These are phyloP conservation scores for Colletotrichum euphorbiae DNA, from an alignment of 2,329 filamentous ascomycete species.

Conservation along the genomic window DNA sequence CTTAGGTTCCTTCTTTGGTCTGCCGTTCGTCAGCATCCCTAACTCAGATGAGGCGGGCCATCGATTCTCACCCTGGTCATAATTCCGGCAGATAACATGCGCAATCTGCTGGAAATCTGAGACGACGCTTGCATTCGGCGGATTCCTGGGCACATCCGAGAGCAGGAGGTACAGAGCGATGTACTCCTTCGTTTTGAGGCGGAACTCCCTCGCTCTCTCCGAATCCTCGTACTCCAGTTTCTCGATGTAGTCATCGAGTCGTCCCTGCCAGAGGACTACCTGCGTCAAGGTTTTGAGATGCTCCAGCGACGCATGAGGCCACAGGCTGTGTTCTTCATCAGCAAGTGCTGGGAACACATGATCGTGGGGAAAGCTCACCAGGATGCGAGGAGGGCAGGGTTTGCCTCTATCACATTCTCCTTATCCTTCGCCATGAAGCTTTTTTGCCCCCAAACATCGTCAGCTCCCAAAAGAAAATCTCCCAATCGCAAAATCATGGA, in stretches of 20 bases:
- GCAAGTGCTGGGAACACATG: conserved; percentile 2
- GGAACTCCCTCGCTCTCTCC: conserved; percentile 22
- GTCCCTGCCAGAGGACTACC: conserved; percentile 38
- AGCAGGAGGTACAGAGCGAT: conserved; percentile 25
- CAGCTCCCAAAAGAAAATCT: background rate
- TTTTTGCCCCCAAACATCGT: background rate
- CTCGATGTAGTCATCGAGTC: conserved; percentile 38
- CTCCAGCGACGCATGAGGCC: conserved; percentile 21
- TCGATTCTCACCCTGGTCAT: conserved; percentile 20
- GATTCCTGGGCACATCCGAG: conserved; percentile 3
- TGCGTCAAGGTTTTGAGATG: conserved; percentile 19
- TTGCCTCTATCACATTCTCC: conserved; percentile 24
- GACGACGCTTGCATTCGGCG: background rate
- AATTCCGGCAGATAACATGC: conserved; percentile 22
- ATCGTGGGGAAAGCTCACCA: conserved; percentile 7
- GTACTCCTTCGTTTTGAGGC: conserved; percentile 25
- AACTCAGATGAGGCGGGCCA: background rate
- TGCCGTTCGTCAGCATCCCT: background rate
- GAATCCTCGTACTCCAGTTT: conserved; percentile 20
- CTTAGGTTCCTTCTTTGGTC: conserved; percentile 25
- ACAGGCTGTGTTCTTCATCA: conserved; percentile 30
- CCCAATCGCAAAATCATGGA: background rate
- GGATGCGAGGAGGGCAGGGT: conserved; percentile 34
- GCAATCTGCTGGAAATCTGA: conserved; percentile 27
- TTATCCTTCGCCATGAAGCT: conserved; percentile 1